These are phyloP conservation scores for Carpinus fangiana DNA, from an alignment of 306 rosid genomes.

Conservation along the genomic window DNA sequence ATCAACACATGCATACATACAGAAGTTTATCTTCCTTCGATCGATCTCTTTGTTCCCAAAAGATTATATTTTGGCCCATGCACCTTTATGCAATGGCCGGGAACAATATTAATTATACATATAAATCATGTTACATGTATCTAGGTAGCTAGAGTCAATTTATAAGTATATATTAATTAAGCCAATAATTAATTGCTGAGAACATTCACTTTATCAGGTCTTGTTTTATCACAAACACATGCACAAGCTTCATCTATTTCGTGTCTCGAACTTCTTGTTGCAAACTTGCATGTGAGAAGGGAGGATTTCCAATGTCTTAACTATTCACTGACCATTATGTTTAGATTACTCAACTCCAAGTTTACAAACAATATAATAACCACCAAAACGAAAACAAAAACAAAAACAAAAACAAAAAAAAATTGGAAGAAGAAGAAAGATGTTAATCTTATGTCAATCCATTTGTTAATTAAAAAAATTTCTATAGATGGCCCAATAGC, in stretches of 20 bases:
- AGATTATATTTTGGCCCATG: not conserved
- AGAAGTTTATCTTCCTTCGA: not conserved
- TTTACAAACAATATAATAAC: not conserved
- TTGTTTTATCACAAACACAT: not conserved
- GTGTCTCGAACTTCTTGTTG: constrained; percentile 24
- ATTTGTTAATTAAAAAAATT: too few species aligned
- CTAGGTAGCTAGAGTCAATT: not conserved
- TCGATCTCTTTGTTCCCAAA: not conserved
- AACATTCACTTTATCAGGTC: not conserved
- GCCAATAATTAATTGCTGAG: not conserved
- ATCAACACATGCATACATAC: not conserved
- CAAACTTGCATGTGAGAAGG: constrained; percentile 39
- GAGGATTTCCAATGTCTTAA: constrained; percentile 33
- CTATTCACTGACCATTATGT: constrained; percentile 13
- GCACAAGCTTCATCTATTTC: constrained; percentile 11
- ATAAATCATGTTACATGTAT: not conserved
- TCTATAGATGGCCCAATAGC: too few species aligned
- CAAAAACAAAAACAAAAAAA: too few species aligned
- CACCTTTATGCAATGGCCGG: not conserved
- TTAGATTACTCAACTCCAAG: constrained; percentile 20
- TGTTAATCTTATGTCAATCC: too few species aligned
- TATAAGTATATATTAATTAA: not conserved
- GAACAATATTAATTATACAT: not conserved
- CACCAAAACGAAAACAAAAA: not conserved
- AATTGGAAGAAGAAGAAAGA: not conserved